Conservation (phyloP, 805 yeast species). For the Yarrowia sp. region DNA sequence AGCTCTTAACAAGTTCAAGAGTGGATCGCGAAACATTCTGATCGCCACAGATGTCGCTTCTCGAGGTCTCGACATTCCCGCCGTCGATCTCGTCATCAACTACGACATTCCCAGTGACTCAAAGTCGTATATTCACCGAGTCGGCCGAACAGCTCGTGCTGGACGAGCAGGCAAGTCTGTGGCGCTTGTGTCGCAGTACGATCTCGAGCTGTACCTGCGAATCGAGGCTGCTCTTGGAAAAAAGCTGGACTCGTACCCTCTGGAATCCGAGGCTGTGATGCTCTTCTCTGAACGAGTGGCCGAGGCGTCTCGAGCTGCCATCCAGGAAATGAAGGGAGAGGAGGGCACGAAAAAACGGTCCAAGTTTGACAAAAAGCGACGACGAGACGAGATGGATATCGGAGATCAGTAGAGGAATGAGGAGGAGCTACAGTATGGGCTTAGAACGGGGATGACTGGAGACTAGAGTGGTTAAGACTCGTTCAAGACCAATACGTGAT, state of each 20-base stretch:
- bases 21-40: constrained; percentile 88
- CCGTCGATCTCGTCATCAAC: constrained; percentile 86
- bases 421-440: background rate
- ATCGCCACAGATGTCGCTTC: constrained; percentile 98
- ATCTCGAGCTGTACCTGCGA: constrained; percentile 83
- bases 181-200: constrained; percentile 91
- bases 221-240: constrained; percentile 83
- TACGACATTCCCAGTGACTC: constrained; percentile 95
- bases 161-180: constrained; percentile 88
- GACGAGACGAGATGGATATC: constrained; percentile 57
- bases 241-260: constrained; percentile 82
- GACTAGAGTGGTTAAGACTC: too few species aligned
- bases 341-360: constrained; percentile 55
- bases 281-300: constrained; percentile 87
- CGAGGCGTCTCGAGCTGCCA: constrained; percentile 89
- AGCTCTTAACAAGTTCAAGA: constrained; percentile 89
- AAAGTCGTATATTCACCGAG: constrained; percentile 94
- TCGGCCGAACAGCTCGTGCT: constrained; percentile 99
- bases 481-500: background rate
- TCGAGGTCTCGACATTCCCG: constrained; percentile 95
- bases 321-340: constrained; percentile 73
- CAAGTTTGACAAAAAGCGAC: constrained; percentile 51
- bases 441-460: too few species aligned
- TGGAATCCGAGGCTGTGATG: constrained; percentile 76
- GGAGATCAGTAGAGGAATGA: constrained; percentile 50